Conservation (phyloP, 164 flowering plant species). For the Stephania yunnanensis region DNA sequence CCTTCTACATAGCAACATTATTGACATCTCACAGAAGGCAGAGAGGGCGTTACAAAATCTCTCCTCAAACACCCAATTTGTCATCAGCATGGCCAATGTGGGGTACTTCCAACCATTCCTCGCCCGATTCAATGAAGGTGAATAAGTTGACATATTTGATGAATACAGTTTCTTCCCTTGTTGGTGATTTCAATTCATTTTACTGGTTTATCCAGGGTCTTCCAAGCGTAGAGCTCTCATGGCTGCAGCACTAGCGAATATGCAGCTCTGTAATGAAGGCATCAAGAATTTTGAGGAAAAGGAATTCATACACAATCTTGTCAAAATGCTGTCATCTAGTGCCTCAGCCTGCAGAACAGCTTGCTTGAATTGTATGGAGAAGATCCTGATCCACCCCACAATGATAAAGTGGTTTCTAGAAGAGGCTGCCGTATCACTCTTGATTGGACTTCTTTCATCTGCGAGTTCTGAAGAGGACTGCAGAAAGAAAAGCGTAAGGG, state of each 20-base stretch:
- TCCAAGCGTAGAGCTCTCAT: slow-evolving; percentile 18
- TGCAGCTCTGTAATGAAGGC: slow-evolving; percentile 17
- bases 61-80: slow-evolving; percentile 11
- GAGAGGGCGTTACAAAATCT: slow-evolving; percentile 11
- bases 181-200: background rate
- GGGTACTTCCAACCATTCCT: slow-evolving; percentile 20
- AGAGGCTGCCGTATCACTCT: slow-evolving; percentile 14
- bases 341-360: slow-evolving; percentile 20
- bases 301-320: slow-evolving; percentile 16
- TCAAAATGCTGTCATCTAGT: slow-evolving; percentile 16
- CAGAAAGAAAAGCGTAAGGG: slow-evolving; percentile 13
- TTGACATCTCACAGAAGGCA: slow-evolving; percentile 10
- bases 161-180: background rate
- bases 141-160: background rate
- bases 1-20: slow-evolving; percentile 15
- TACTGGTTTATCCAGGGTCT: slow-evolving; percentile 9
- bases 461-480: slow-evolving; percentile 6
- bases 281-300: slow-evolving; percentile 13
- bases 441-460: slow-evolving; percentile 16
- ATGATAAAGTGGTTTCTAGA: slow-evolving; percentile 15
- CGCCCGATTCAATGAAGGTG: slow-evolving; percentile 22
- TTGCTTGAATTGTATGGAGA: slow-evolving; percentile 20
- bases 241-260: slow-evolving; percentile 16
- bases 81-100: slow-evolving; percentile 20
- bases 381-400: slow-evolving; percentile 13